phyloP scores from a whole-genome alignment of 768 basidiomycete genomes.

The Mycena chlorophos region DNA sequence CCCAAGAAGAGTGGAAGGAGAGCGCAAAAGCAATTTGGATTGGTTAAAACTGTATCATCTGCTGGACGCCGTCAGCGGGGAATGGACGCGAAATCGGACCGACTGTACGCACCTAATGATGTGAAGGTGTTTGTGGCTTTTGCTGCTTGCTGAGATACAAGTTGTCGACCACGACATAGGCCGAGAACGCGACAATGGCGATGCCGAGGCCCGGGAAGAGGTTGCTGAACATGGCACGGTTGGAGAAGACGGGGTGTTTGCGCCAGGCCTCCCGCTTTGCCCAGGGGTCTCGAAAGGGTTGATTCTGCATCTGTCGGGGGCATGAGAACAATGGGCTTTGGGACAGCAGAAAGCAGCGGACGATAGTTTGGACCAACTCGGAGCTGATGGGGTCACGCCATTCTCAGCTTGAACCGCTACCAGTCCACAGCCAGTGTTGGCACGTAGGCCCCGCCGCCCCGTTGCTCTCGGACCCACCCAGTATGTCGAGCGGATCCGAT shows the following conservation, averaged over 20 bases:
- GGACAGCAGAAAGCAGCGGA: no score
- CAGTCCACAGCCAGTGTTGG: constrained; percentile 9
- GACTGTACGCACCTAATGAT: constrained; percentile 26
- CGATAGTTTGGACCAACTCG: no score
- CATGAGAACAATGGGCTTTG: constrained; percentile 6
- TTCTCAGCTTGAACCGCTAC: constrained; percentile 15
- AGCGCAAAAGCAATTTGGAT: no score
- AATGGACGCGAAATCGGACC: background rate
- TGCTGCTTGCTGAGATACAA: constrained; percentile 48
- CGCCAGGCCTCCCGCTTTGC: constrained; percentile 92
- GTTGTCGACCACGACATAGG: constrained; percentile 87
- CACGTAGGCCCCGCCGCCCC: constrained; percentile 25
- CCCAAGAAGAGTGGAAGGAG: no score
- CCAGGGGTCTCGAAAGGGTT: constrained; percentile 92
- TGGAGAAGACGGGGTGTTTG: constrained; percentile 84
- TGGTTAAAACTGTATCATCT: no score
- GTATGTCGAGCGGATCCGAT: constrained; percentile 48
- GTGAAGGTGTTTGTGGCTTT: constrained; percentile 19
- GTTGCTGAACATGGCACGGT: constrained; percentile 83
- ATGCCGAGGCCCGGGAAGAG: constrained; percentile 95
- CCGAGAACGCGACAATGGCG: constrained; percentile 87
- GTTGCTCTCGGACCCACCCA: constrained; percentile 25
- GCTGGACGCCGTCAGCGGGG: no score
- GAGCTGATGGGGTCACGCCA: constrained; percentile 23
- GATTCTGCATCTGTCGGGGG: constrained; percentile 53